Base-by-base conservation (phyloP, 2,329 filamentous ascomycete genomes). In the Alternaria arborescens region DNA sequence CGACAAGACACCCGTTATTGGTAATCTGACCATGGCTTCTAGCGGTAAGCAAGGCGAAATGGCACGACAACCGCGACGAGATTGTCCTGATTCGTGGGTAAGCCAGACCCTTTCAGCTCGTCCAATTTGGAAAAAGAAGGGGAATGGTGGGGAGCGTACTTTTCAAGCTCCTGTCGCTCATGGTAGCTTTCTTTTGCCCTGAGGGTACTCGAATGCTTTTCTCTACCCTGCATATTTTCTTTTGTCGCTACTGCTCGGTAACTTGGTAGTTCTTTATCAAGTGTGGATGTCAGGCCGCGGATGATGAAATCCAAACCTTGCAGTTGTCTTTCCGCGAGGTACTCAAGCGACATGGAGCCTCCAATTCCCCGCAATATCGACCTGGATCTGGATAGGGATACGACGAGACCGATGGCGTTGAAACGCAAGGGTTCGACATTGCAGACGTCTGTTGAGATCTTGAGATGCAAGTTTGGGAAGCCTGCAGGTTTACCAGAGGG, bases 371-470 rank as follows among this genome's bases (percentile, higher is more conserved):
- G 54, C 24, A 62, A 66, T n/a, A 48, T 57, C 26, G 55, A 61
- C 36, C 58, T 70, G 54, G 66, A 69, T 42, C 43, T 55, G 11
- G 60, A 64, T 42, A 64, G 61, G 44, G 41, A 63, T 18, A 46
- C 12, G 11, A 50, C 52, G 36, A 51, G 57, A 8, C 44, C 64
- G 22, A 56, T 52, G 5, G 42, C 52, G 2, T 55, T 67, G 42
- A 54, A 58, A 44, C 67, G 67, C 32, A 74, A 68, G 59, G 65
- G 60, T 26, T 69, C 73, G 6, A 74, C 70, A 52, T 55, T 77
- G 7, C 72, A 76, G 30, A 74, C 68, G 6, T 66, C 72, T 14
- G 62, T 78, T 26, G 72, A 78, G 42, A 71, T 78, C 3, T 51
- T 77, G 44, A 71, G 57, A 50, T 77, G 73, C 53, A 71, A 69